Base-by-base conservation (phyloP, 768 basidiomycete genomes). In the Pleurotus pulmonarius region DNA sequence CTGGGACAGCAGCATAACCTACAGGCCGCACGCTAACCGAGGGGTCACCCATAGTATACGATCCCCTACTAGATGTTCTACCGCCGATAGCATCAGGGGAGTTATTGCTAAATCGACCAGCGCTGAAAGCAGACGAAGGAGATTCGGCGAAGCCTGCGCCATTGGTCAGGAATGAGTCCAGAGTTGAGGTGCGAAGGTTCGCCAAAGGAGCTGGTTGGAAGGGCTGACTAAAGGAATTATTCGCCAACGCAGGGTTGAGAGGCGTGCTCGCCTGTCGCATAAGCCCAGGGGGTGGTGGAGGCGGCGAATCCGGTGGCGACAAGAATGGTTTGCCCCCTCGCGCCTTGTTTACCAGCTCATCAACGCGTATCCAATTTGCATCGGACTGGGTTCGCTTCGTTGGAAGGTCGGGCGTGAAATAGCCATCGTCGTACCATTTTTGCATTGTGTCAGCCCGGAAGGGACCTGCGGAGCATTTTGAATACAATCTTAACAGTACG, bases 381-480 rank as follows among this genome's bases (percentile, higher is more conserved):
- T 92, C 90, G 51, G 88, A 60, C 59, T 82, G 77, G n/a, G 81
- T 83, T 46, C 94, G 85, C 67, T 88, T 92, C 83, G 95, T 87
- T 34, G 90, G 83, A 22, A 98, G 79, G 59, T 92, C 87, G 24
- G 85, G 75, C 7, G 83, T 75, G 65, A 98, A 98, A 71, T 95
- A 98, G 13, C 91, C 90, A 63, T 89, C 90, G 49, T 92, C 85
- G 66, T 86, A 87, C 94, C 94, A 97, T 65, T 91, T 91, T 73
- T 96, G 94, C 94, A 98, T 96, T 55, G 89, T 63, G 59, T 88
- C 84, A 24, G 92, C 92, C 45, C 80, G 81, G 78, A 96, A 98
- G 4, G 94, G 94, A 57, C 94, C 94, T 96, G 60, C 16, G 62
- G 16, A 46, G 41, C 38, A 40, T 9, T 25, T 58, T 54, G 34